A percentile compares a stretch with the other conserved stretches of the same genome.
Evolutionary conservation across 2,329 filamentous ascomycete genomes (phyloP).

Genomic region (Trichoderma brevicompactum): DNA sequence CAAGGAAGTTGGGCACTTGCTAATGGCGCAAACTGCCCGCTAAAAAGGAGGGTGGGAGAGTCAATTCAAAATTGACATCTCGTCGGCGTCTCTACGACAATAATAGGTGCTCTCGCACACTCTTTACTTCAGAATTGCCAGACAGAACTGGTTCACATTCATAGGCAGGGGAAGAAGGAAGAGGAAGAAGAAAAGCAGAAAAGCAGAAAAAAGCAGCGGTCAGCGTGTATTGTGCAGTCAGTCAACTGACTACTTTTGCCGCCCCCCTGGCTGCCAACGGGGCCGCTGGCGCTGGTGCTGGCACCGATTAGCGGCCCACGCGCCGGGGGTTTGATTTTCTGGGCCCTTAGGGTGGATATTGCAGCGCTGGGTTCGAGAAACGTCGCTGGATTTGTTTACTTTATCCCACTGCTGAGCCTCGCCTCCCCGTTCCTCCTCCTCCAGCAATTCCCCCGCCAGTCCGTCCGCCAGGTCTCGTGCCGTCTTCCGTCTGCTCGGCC

Average conservation of each 20-base stretch:
- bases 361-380: conserved; percentile 18
- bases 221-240: background rate
- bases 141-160: too few species aligned
- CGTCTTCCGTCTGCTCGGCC: conserved; percentile 7
- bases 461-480: conserved; percentile 18
- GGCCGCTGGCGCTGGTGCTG: conserved; percentile 17
- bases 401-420: conserved; percentile 10
- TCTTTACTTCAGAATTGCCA: too few species aligned
- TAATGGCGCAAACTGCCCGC: too few species aligned
- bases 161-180: background rate
- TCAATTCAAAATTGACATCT: too few species aligned
- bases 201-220: background rate
- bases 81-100: too few species aligned
- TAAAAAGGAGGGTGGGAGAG: too few species aligned
- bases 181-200: background rate
- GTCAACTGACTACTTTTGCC: background rate
- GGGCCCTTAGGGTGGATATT: conserved; percentile 12
- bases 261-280: background rate
- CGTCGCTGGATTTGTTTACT: conserved; percentile 22
- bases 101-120: too few species aligned
- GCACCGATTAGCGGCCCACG: conserved; percentile 20
- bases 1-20: too few species aligned
- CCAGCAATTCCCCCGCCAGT: background rate
- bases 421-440: conserved; percentile 16
- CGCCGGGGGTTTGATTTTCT: background rate